Conservation (phyloP, 495 filamentous ascomycete species). For the Xylaria venustula region DNA sequence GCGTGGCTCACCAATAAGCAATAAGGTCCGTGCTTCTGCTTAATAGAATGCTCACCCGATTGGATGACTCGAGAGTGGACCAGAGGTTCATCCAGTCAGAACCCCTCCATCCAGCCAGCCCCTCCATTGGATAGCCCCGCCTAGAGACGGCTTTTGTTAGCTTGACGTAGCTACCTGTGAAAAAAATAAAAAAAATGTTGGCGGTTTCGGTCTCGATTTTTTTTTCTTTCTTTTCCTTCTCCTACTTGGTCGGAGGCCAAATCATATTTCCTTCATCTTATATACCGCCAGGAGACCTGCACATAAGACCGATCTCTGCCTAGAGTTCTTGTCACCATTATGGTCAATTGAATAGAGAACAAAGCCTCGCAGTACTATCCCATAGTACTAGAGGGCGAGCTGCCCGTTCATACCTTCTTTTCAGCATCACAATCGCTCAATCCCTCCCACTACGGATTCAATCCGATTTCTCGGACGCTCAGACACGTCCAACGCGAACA, state of each 20-base stretch:
- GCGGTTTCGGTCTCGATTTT: constrained; percentile 9
- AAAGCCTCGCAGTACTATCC: background rate
- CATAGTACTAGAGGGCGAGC: constrained; percentile 6
- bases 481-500: too few relatives aligned
- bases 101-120: constrained; percentile 10
- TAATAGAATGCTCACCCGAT: background rate
- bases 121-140: constrained; percentile 14
- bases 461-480: too few relatives aligned
- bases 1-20: constrained; percentile 1
- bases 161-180: constrained; percentile 7
- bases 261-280: background rate
- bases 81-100: background rate
- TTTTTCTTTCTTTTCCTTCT: background rate
- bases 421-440: background rate
- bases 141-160: constrained; percentile 9
- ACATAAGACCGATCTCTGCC: background rate
- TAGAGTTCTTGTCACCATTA: background rate
- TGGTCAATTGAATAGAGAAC: constrained; percentile 11
- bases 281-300: background rate
- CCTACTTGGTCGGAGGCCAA: background rate
- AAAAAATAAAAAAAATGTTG: constrained; percentile 9
- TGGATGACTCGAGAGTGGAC: constrained; percentile 2
- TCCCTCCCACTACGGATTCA: too few relatives aligned
- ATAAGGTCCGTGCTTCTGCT: background rate
- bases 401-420: constrained; percentile 1